Evolutionary conservation across 139 green algal species (phyloP), one percentile per base, ranked within the genome.

Genomic region (Ettlia oleoabundans): DNA sequence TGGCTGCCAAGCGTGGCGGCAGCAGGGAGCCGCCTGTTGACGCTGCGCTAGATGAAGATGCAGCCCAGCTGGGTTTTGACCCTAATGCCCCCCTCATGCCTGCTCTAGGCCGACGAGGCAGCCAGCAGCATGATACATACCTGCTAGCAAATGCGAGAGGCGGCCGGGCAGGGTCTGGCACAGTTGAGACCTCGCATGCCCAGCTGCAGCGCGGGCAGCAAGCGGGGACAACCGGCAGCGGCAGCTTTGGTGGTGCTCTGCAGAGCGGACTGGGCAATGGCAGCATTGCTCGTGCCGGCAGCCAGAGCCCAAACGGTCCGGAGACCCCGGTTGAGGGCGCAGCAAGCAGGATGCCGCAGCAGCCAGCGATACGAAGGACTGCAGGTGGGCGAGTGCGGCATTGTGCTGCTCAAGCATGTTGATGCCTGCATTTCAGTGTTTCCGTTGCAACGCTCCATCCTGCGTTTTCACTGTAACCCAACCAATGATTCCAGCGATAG

Each of bases 1-100:
- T 82, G 18, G 76, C 51, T 24, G 61, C 76, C 76, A 82, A 65
- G 41, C 71, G 58, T 22, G 71, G 47, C 18, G n/a, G n/a, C 71
- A 37, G 32, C 65, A 30, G 37, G 19, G 65, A 72, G 33, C 13
- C 33, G 37, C 2, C 19, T 30, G 7, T 35, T 8, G 65, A 65
- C 18, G 5, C 55, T 9, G 55, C 18, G 21, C 13, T 18, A 43
- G 30, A 21, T 43, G 63, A 35, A 3, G 10, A 40, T 42, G 63
- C 63, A 69, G 63, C 63, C 13, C 47, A 58, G 47, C 47, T 58
- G 55, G 55, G 18, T n/a, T 22, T 65, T 15, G 55, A n/a, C 18
- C 15, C 47, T 15, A 58, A 15, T 15, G 10, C 13, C 47, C 47
- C 13, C 47, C 47, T 10, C 47, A 58, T 15, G 10, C 47, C 47